These are phyloP conservation scores for Gymnopilus dilepis DNA, from an alignment of 768 basidiomycete species.

Conservation along the genomic window DNA sequence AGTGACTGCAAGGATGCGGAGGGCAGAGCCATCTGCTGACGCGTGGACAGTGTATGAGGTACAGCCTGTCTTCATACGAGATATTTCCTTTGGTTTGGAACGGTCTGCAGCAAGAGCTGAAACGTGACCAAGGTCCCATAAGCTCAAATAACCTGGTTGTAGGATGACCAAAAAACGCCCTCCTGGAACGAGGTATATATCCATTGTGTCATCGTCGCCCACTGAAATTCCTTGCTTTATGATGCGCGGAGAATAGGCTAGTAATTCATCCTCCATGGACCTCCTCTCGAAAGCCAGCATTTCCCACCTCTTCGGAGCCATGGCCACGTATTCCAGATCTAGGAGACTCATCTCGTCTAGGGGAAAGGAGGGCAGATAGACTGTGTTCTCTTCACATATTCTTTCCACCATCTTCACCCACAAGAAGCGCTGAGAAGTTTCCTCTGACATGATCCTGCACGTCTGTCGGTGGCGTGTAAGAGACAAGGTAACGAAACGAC, in stretches of 20 bases:
- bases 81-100: background rate
- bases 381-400: slow-evolving; percentile 17
- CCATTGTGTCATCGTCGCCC: background rate
- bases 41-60: slow-evolving; percentile 5
- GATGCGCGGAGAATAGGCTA: background rate
- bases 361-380: slow-evolving; percentile 15
- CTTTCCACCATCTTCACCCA: slow-evolving; percentile 16
- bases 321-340: slow-evolving; percentile 17
- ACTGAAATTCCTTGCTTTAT: background rate
- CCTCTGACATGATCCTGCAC: slow-evolving; percentile 15
- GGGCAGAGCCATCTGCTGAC: slow-evolving; percentile 6
- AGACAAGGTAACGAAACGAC: background rate
- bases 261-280: background rate
- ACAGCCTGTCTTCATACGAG: background rate
- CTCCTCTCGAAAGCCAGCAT: background rate
- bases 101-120: background rate
- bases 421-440: slow-evolving; percentile 12
- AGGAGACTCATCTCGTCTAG: slow-evolving; percentile 9
- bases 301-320: slow-evolving; percentile 13
- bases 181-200: slow-evolving; percentile 22
- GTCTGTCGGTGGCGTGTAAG: slow-evolving; percentile 10
- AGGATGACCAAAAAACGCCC: slow-evolving; percentile 22
- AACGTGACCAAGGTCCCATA: slow-evolving; percentile 19
- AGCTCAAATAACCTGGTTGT: background rate
- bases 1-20: slow-evolving; percentile 1